phyloP scores from a whole-genome alignment of 2,329 filamentous ascomycete species.

The Xylaria sp. region DNA sequence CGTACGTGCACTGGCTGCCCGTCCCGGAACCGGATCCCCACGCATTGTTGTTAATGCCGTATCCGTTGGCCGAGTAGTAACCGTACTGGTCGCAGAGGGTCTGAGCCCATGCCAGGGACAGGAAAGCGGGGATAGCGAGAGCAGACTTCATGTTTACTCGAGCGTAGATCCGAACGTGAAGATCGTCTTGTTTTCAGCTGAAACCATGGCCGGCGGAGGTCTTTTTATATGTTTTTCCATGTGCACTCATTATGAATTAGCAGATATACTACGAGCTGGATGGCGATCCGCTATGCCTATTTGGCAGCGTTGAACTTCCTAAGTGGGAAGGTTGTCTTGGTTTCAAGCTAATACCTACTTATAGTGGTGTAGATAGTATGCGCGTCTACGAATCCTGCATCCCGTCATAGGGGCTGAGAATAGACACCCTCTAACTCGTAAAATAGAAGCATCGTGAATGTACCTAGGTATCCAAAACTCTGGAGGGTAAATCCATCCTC shows the following conservation, averaged over 20 bases:
- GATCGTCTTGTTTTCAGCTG: not conserved
- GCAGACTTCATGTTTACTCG: constrained; percentile 32
- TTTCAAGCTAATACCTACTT: constrained; percentile 30
- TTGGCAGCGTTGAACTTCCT: constrained; percentile 22
- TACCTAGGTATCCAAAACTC: not conserved
- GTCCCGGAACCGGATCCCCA: constrained; percentile 28
- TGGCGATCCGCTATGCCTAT: constrained; percentile 5
- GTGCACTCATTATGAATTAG: not conserved
- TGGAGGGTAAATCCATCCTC: not conserved
- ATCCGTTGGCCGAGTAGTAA: constrained; percentile 31
- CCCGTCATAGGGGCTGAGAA: not conserved
- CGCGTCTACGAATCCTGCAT: constrained; percentile 16
- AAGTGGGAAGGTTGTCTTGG: constrained; percentile 29
- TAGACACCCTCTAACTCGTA: not conserved
- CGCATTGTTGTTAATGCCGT: constrained; percentile 39
- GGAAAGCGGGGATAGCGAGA: constrained; percentile 25
- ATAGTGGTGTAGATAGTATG: not conserved
- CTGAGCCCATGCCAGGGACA: constrained; percentile 30
- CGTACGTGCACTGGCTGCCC: constrained; percentile 37
- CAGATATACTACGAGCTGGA: not conserved
- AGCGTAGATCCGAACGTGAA: constrained; percentile 7
- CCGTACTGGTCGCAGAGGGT: constrained; percentile 35
- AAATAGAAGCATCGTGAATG: constrained; percentile 1
- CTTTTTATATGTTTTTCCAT: constrained; percentile 12
- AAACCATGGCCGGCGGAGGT: not conserved